Percentiles rank a stretch among this genome's conserved stretches.
These are phyloP conservation scores for Capsella rubella DNA, from an alignment of 441 rosid genomes.

Conservation along the genomic window DNA sequence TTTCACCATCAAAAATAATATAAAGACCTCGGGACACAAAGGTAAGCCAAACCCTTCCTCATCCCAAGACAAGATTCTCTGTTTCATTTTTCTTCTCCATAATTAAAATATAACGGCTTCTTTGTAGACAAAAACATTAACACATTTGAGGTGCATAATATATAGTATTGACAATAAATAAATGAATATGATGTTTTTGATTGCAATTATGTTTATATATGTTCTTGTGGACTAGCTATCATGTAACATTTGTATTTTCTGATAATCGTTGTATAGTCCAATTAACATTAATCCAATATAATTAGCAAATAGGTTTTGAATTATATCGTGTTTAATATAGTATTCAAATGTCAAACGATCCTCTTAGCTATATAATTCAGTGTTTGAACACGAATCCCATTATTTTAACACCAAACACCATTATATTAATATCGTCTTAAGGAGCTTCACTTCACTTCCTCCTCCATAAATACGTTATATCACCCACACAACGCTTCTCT, in stretches of 20 bases:
- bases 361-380: constrained; percentile 12
- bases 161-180: background rate
- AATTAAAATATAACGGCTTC: background rate
- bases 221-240: background rate
- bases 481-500: background rate
- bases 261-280: background rate
- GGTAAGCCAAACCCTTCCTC: constrained; percentile 27
- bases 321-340: background rate
- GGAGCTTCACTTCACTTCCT: constrained; percentile 32
- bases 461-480: constrained; percentile 39
- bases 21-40: constrained; percentile 16
- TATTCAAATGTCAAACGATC: constrained; percentile 24
- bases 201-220: background rate
- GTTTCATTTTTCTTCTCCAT: background rate
- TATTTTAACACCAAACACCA: constrained; percentile 16
- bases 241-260: constrained; percentile 11
- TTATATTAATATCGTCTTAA: constrained; percentile 20
- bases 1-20: constrained; percentile 7
- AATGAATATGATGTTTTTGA: background rate
- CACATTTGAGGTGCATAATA: background rate
- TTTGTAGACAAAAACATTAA: background rate
- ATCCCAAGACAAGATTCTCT: constrained; percentile 47
- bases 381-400: constrained; percentile 38
- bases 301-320: background rate
- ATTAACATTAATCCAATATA: background rate